These are phyloP conservation scores for Cicer yamashitae DNA, from an alignment of 306 rosid species.

Conservation along the genomic window DNA sequence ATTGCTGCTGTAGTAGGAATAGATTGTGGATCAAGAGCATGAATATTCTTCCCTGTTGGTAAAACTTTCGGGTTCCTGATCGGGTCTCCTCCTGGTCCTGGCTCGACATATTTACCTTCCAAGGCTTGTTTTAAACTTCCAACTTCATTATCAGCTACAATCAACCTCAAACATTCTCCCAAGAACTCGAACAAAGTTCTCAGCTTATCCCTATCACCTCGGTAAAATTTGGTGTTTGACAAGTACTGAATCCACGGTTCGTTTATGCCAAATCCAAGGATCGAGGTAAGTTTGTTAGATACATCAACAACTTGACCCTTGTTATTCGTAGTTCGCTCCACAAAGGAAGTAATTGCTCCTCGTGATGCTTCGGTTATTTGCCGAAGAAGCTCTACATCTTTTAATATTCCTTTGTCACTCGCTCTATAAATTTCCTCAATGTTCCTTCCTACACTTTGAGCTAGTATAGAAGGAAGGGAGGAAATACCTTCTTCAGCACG, in stretches of 20 bases:
- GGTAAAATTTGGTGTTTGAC: conserved; percentile 84
- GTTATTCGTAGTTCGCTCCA: conserved; percentile 78
- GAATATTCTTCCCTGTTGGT: conserved; percentile 96
- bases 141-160: conserved; percentile 90
- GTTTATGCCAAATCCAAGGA: conserved; percentile 87
- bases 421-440: conserved; percentile 86
- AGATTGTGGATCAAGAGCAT: conserved; percentile 92
- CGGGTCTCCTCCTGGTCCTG: conserved; percentile 99
- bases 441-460: conserved; percentile 83
- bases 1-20: conserved; percentile 93
- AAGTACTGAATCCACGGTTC: conserved; percentile 95
- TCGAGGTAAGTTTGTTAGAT: conserved; percentile 64
- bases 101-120: conserved; percentile 95
- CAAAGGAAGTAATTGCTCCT: conserved; percentile 81
- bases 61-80: conserved; percentile 91
- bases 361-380: conserved; percentile 90
- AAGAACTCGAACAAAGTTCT: conserved; percentile 70
- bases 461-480: conserved; percentile 80
- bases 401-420: conserved; percentile 83
- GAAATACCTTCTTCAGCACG: conserved; percentile 88
- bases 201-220: conserved; percentile 86
- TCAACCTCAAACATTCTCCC: conserved; percentile 84
- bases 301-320: conserved; percentile 97
- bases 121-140: conserved; percentile 97
- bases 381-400: conserved; percentile 94